These are phyloP conservation scores for Diaporthe sp. DNA, from an alignment of 2,329 filamentous ascomycete genomes.

Conservation along the genomic window DNA sequence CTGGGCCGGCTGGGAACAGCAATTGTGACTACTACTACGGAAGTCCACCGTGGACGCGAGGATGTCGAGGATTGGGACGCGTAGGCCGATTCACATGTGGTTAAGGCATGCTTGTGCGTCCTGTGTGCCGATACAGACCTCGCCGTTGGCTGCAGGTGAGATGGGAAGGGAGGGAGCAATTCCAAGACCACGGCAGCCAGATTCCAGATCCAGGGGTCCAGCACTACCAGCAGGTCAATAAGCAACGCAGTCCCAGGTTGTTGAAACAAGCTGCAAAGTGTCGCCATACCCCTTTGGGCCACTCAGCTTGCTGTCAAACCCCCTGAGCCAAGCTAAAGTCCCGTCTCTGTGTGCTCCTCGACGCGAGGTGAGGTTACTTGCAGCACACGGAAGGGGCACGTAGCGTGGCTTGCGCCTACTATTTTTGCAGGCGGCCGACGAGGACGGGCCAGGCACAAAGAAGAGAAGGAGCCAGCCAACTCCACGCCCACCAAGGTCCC, in stretches of 20 bases:
- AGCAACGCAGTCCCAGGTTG: slow-evolving; percentile 1
- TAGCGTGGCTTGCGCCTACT: slow-evolving; percentile 1
- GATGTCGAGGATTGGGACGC: slow-evolving; percentile 8
- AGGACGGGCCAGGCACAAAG: slow-evolving; percentile 16
- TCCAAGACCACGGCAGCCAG: slow-evolving; percentile 12
- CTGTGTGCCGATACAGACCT: background rate
- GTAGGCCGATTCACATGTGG: background rate
- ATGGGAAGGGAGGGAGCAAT: slow-evolving; percentile 26
- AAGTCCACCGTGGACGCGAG: background rate
- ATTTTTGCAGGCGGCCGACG: slow-evolving; percentile 24
- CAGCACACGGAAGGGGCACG: background rate
- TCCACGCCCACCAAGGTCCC: background rate
- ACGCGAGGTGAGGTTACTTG: background rate
- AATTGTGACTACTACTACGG: background rate
- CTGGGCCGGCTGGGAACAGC: background rate
- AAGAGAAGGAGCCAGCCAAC: slow-evolving; percentile 3
- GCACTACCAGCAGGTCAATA: background rate
- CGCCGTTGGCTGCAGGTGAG: slow-evolving; percentile 4
- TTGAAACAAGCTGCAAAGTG: slow-evolving; percentile 19
- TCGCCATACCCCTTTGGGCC: slow-evolving; percentile 27
- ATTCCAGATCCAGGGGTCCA: slow-evolving; percentile 32
- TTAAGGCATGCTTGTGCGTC: background rate
- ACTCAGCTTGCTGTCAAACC: slow-evolving; percentile 28
- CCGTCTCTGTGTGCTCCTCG: background rate
- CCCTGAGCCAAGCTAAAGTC: slow-evolving; percentile 23